Evolutionary conservation across 2,329 filamentous ascomycete species (phyloP), one percentile per base, ranked within the genome.

Genomic region (Fonsecaea nubica): DNA sequence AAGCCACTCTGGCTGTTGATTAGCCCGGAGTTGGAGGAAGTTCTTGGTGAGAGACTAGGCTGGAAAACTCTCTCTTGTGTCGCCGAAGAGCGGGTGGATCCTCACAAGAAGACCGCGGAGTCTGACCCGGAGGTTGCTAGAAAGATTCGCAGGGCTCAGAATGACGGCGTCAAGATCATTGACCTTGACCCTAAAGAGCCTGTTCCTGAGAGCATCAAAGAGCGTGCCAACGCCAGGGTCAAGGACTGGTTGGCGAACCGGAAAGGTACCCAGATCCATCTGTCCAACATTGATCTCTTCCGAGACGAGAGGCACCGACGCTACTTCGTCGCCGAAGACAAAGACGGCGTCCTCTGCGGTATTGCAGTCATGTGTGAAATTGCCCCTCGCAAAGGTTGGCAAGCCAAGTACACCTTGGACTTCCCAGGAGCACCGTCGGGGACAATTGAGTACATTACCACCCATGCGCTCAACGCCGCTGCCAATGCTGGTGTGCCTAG

Each of bases 391-490:
- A 87, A 96, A 76, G 93, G 93, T 21, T 96, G 92, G 88, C 93
- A 97, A 81, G 90, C 97, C 76, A 97, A 97, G 82, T 97, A 95
- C 83, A 91, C 91, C n/a, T 87, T 97, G 62, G 92, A 97, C 79
- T 97, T 97, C 84, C 93, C 93, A 0, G 88, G 87, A 32, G 87
- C 93, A 0, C 91, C 93, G n/a, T 92, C 88, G 53, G 93, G 93
- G 55, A 90, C 91, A 38, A 97, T 97, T 69, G 93, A 97, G 80
- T 86, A 90, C 48, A 86, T 95, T 48, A 90, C 96, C 73, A 87
- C 90, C 42, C 86, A 90, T 75, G 87, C 90, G 0, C 84, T 96
- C 67, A 87, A 87, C 74, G 81, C 82, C 12, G 84, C 87, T 10
- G 84, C 85, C 1, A 82, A 84, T 8, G 78, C 80, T 0, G 90